Evolutionary conservation across 23 red algal genomes (phyloP).

Genomic region (Gracilaria caudata): DNA sequence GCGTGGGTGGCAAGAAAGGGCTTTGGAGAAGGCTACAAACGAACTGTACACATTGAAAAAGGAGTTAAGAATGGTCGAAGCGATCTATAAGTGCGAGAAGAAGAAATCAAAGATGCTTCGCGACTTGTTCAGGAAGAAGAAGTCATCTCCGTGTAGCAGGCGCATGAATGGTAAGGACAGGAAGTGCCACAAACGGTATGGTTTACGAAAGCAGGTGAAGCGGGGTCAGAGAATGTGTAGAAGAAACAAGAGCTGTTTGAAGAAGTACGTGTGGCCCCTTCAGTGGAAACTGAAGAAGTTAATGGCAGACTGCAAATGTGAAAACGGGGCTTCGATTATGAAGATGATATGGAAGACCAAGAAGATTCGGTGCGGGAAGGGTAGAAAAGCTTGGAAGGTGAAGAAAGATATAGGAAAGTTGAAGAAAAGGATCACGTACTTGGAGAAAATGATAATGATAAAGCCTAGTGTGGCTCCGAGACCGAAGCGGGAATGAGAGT

Average conservation of each 20-base stretch:
- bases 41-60: neutral
- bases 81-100: neutral
- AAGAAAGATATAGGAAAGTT: neutral
- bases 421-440: neutral
- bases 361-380: neutral
- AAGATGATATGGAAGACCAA: constrained; percentile 11
- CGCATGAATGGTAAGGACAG: neutral
- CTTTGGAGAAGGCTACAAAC: neutral
- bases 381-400: neutral
- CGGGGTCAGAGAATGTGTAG: neutral
- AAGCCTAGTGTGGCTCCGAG: constrained; percentile 11
- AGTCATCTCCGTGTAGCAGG: neutral
- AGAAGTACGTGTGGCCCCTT: constrained; percentile 14
- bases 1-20: neutral
- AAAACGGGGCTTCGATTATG: neutral
- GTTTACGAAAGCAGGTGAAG: neutral
- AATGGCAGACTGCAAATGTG: neutral
- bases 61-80: neutral
- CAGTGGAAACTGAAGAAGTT: neutral
- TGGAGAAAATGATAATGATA: neutral
- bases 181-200: neutral
- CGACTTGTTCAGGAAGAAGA: neutral
- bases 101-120: neutral
- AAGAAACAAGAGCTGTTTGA: neutral
- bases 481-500: neutral